Evolutionary conservation across 345 rosid genomes (phyloP).

Genomic region (Hibiscus tridactylites): DNA sequence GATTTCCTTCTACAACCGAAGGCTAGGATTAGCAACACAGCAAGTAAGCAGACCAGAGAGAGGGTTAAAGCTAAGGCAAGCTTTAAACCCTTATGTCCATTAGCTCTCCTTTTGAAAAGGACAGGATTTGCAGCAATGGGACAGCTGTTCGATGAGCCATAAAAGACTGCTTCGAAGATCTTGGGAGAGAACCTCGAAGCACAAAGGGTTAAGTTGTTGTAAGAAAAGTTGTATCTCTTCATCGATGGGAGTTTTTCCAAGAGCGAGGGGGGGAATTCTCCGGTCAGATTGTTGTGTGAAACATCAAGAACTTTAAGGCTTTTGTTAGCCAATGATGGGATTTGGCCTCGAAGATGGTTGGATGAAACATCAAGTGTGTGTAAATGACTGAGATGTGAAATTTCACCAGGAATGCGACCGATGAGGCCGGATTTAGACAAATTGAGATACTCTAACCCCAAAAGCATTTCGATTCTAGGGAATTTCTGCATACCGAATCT

Average conservation of each 20-base stretch:
- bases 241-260: slow-evolving; percentile 49
- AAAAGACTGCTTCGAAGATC: slow-evolving; percentile 40
- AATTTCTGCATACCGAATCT: slow-evolving; percentile 52
- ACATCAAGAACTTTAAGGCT: slow-evolving; percentile 58
- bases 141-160: slow-evolving; percentile 63
- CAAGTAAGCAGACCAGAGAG: slow-evolving; percentile 54
- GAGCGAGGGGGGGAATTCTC: slow-evolving; percentile 52
- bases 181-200: slow-evolving; percentile 34
- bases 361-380: slow-evolving; percentile 66
- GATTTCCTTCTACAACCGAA: slow-evolving; percentile 56
- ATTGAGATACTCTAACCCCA: slow-evolving; percentile 61
- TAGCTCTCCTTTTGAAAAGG: slow-evolving; percentile 38
- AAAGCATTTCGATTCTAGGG: slow-evolving; percentile 41
- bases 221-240: slow-evolving; percentile 78
- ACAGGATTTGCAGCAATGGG: slow-evolving; percentile 78
- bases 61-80: slow-evolving; percentile 64
- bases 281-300: slow-evolving; percentile 70
- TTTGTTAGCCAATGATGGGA: slow-evolving; percentile 40
- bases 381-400: slow-evolving; percentile 42
- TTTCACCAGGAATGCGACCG: slow-evolving; percentile 57
- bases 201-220: slow-evolving; percentile 81
- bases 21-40: slow-evolving; percentile 55
- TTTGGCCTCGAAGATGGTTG: slow-evolving; percentile 58
- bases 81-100: slow-evolving; percentile 38
- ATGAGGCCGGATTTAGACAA: slow-evolving; percentile 54